Percentiles rank a stretch among this genome's conserved stretches.
These are phyloP conservation scores for Musa beccarii DNA, from an alignment of 176 grass and related monocot species.

Conservation along the genomic window DNA sequence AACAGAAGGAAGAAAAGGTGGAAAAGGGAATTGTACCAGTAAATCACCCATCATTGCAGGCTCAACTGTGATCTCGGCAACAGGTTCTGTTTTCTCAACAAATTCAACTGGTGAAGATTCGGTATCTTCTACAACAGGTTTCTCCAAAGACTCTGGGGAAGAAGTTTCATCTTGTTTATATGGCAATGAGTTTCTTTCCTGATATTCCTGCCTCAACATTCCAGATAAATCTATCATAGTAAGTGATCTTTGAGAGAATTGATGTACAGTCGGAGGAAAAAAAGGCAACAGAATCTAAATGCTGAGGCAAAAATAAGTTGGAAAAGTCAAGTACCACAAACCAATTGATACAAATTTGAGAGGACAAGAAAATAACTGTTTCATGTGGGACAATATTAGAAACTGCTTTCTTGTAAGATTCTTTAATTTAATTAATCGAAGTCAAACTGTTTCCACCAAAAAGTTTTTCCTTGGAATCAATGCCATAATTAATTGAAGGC, in stretches of 20 bases:
- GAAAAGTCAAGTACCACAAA: no score
- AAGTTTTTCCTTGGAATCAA: no score
- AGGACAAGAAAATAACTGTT: no score
- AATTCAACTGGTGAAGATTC: slow-evolving; percentile 17
- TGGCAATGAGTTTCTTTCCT: slow-evolving; percentile 18
- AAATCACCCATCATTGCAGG: slow-evolving; percentile 45
- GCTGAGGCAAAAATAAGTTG: no score
- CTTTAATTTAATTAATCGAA: no score
- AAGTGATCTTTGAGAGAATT: neutral
- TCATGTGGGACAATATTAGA: no score
- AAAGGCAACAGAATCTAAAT: no score
- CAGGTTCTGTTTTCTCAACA: slow-evolving; percentile 28
- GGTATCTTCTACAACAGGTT: slow-evolving; percentile 26
- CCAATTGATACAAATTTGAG: no score
- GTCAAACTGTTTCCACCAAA: no score
- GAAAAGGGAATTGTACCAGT: slow-evolving; percentile 25
- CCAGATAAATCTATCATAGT: neutral
- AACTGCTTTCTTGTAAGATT: no score
- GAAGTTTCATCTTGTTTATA: slow-evolving; percentile 32
- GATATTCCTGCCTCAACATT: slow-evolving; percentile 49
- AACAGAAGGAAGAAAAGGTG: neutral
- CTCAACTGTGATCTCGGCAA: slow-evolving; percentile 24
- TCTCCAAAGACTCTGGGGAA: slow-evolving; percentile 17
- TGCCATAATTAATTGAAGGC: no score
- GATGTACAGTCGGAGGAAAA: neutral